Evolutionary conservation across 2,329 filamentous ascomycete genomes (phyloP).

Genomic region (Zopfia rhizophila): DNA sequence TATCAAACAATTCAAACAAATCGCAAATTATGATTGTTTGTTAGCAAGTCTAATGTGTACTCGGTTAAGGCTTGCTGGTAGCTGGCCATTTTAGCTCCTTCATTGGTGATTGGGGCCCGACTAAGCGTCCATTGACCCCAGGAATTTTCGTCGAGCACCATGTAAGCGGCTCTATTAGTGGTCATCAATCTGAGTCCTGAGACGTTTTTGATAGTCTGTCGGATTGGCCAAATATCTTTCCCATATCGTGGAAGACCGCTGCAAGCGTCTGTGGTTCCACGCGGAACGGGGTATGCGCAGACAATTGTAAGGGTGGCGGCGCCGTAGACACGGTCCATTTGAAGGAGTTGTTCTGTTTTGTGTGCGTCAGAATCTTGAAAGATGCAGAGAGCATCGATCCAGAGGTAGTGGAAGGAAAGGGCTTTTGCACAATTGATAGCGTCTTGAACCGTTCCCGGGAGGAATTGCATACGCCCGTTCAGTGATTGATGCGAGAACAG

Average conservation of each 20-base stretch:
- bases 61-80: constrained; percentile 7
- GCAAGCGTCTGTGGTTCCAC: constrained; percentile 5
- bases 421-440: not conserved
- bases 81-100: not conserved
- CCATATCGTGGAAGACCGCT: constrained; percentile 12
- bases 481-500: not conserved
- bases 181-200: constrained; percentile 6
- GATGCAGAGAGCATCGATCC: constrained; percentile 6
- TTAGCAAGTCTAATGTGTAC: no score
- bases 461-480: not conserved
- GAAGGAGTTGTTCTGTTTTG: constrained; percentile 1
- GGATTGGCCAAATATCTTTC: not conserved
- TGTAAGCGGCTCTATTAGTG: constrained; percentile 1
- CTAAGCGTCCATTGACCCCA: constrained; percentile 12
- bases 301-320: constrained; percentile 1
- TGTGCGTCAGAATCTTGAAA: not conserved
- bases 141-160: not conserved
- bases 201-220: not conserved
- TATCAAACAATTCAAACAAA: no score
- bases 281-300: not conserved
- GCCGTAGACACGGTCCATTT: constrained; percentile 6
- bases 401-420: not conserved
- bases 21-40: no score
- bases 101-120: constrained; percentile 2
- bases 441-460: not conserved